A percentile compares a stretch with the other conserved stretches of the same genome.
phyloP scores from a whole-genome alignment of 306 rosid species.

The Medicago lupulina region DNA sequence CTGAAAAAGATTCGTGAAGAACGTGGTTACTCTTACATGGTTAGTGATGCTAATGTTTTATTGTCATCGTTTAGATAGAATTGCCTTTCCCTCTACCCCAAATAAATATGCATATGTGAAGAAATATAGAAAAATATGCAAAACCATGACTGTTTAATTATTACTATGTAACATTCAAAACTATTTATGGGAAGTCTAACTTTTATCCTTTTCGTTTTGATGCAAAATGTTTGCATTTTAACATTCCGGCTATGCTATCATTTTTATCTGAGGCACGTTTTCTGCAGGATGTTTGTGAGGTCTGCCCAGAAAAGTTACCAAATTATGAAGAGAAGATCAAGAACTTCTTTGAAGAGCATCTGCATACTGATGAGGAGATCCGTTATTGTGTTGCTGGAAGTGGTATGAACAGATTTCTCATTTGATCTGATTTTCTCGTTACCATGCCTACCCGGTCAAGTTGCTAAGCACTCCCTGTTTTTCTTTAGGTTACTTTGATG shows the following conservation, averaged over 20 bases:
- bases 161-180: neutral
- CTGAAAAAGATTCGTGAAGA: constrained; percentile 90
- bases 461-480: constrained; percentile 43
- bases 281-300: constrained; percentile 89
- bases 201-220: neutral
- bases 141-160: neutral
- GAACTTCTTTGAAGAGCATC: constrained; percentile 87
- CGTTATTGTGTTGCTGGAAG: constrained; percentile 90
- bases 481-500: constrained; percentile 91
- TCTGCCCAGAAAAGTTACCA: constrained; percentile 91
- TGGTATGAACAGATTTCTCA: constrained; percentile 55
- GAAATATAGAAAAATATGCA: constrained; percentile 11
- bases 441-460: neutral
- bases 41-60: constrained; percentile 42
- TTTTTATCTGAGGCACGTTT: constrained; percentile 35
- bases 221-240: constrained; percentile 20
- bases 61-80: neutral
- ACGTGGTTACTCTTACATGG: constrained; percentile 92
- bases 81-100: neutral
- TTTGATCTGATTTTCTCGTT: constrained; percentile 24
- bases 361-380: constrained; percentile 98
- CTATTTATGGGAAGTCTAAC: neutral
- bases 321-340: constrained; percentile 95
- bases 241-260: constrained; percentile 17
- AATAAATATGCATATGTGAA: neutral